Evolutionary conservation across 768 basidiomycete species (phyloP).

Genomic region (Galerina marginata): DNA sequence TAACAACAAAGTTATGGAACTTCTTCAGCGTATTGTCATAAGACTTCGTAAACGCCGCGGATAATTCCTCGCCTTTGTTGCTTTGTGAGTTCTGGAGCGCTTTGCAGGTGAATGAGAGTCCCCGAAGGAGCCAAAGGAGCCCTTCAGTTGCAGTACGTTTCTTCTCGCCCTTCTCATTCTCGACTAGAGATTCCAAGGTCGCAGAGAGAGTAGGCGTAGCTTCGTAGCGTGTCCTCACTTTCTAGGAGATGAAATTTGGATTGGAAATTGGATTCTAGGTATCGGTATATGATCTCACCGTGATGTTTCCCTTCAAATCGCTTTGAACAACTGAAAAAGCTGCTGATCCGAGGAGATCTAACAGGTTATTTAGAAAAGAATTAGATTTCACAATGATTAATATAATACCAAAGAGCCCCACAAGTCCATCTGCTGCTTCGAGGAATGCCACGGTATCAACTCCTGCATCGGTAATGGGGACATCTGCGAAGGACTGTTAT

Average conservation of each 20-base stretch:
- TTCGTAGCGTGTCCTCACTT: conserved; percentile 85
- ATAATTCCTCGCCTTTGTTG: conserved; percentile 67
- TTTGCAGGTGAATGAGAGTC: conserved; percentile 86
- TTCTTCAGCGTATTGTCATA: conserved; percentile 86
- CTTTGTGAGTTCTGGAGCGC: conserved; percentile 76
- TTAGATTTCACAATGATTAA: not conserved
- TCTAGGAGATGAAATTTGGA: conserved; percentile 52
- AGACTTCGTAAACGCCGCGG: conserved; percentile 74
- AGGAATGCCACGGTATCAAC: conserved; percentile 89
- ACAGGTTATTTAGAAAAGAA: not conserved
- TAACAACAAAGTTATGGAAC: conserved; percentile 82
- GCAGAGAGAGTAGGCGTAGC: conserved; percentile 64
- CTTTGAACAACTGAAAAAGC: conserved; percentile 84
- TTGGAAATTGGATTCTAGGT: not conserved
- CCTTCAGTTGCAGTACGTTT: conserved; percentile 90
- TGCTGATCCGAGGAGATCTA: conserved; percentile 85
- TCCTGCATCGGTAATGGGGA: conserved; percentile 83
- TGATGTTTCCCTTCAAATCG: conserved; percentile 92
- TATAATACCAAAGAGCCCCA: conserved; percentile 86
- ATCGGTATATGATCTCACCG: conserved; percentile 50
- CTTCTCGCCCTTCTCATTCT: conserved; percentile 86
- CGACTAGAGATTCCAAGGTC: conserved; percentile 85
- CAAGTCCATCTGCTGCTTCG: conserved; percentile 86
- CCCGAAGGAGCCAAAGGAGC: conserved; percentile 92
- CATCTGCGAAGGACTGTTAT: conserved; percentile 89